A percentile compares a stretch with the other conserved stretches of the same genome.
These are phyloP conservation scores for Solanum clarkiae DNA, from an alignment of 257 asterid species.

Conservation along the genomic window DNA sequence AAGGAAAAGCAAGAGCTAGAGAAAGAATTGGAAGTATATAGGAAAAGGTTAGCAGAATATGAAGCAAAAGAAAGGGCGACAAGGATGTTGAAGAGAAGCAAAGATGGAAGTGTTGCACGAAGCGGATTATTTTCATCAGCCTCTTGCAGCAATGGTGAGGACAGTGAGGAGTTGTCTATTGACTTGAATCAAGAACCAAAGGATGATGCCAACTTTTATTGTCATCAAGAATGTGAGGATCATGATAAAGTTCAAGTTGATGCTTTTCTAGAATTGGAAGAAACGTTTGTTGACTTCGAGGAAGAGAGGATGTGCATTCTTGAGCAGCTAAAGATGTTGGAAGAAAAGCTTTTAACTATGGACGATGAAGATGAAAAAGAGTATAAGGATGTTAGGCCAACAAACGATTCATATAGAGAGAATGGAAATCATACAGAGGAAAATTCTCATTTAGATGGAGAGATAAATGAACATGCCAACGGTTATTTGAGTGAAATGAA, in stretches of 20 bases:
- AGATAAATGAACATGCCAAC: conserved; percentile 18
- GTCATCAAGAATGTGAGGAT: conserved; percentile 21
- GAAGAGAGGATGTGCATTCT: conserved; percentile 79
- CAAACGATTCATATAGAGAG: conserved; percentile 14
- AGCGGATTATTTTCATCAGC: conserved; percentile 67
- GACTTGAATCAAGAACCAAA: conserved; percentile 64
- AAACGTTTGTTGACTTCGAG: conserved; percentile 80
- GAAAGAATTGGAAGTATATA: conserved; percentile 42
- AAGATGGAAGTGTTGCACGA: conserved; percentile 36
- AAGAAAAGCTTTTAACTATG: conserved; percentile 61
- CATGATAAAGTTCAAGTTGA: conserved; percentile 42
- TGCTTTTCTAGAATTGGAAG: conserved; percentile 59
- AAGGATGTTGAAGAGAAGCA: conserved; percentile 38
- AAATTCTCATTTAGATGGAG: conserved; percentile 1
- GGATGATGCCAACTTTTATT: conserved; percentile 37
- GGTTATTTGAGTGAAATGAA: conserved; percentile 35
- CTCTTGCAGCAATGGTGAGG: conserved; percentile 75
- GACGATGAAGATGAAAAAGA: conserved; percentile 33
- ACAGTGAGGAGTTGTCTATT: conserved; percentile 63
- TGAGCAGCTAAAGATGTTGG: conserved; percentile 73
- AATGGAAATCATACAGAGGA: conserved; percentile 9
- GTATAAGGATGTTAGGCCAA: conserved; percentile 32
- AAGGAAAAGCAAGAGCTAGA: conserved; percentile 82
- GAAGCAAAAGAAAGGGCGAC: conserved; percentile 49
- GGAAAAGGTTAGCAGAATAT: conserved; percentile 56